A percentile compares a stretch with the other conserved stretches of the same genome.
phyloP scores from a whole-genome alignment of 352 stramenopile species.

The Phytophthora sp. region DNA sequence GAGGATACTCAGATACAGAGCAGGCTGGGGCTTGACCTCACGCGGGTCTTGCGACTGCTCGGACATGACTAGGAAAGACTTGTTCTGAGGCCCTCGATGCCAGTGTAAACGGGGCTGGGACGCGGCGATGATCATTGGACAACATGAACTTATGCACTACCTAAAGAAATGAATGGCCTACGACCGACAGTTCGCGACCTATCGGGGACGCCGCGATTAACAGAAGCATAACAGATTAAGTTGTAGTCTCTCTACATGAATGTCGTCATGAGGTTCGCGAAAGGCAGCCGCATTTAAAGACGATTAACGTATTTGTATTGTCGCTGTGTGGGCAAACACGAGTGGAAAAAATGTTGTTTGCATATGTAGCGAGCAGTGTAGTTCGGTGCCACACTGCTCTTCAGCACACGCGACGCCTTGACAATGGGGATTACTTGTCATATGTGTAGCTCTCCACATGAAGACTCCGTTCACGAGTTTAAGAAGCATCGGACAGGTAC shows the following conservation, averaged over 20 bases:
- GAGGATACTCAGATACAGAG: conserved; percentile 50
- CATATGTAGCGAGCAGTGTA: background rate
- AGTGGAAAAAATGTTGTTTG: background rate
- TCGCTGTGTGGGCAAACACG: background rate
- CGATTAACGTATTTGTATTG: background rate
- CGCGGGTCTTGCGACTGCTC: background rate
- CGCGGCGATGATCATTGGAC: conserved; percentile 8
- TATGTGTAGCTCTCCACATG: background rate
- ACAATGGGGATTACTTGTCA: conserved; percentile 1
- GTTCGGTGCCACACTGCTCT: too few species aligned
- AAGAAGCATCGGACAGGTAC: too few species aligned
- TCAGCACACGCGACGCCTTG: background rate
- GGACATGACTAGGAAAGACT: background rate
- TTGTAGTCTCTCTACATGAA: conserved; percentile 15
- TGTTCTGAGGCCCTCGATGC: too few species aligned
- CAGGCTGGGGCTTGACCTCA: conserved; percentile 27
- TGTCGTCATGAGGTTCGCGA: conserved; percentile 11
- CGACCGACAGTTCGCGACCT: conserved; percentile 1
- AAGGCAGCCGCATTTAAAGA: conserved; percentile 11
- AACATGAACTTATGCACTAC: too few species aligned
- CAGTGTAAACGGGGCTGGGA: too few species aligned
- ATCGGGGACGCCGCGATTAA: too few species aligned
- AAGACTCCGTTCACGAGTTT: conserved; percentile 4
- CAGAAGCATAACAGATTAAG: conserved; percentile 8
- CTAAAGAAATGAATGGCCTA: too few species aligned